phyloP scores from a whole-genome alignment of 768 basidiomycete species.

The Thelephora aurantiotincta region DNA sequence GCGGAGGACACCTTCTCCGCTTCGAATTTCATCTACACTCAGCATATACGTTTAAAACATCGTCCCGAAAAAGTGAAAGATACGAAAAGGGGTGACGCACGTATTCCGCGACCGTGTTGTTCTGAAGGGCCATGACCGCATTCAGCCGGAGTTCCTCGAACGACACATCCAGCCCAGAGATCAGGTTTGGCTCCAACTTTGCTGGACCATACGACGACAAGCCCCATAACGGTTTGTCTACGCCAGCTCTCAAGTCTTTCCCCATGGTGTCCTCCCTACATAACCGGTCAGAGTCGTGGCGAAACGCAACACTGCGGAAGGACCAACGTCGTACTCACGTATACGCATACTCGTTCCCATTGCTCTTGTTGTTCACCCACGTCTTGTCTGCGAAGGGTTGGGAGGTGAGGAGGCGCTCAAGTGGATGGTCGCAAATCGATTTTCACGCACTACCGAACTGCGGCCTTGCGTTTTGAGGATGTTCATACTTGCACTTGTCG shows the following conservation, averaged over 20 bases:
- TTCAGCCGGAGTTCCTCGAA: conserved; percentile 67
- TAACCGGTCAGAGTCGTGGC: background rate
- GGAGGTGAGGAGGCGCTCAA: conserved; percentile 1
- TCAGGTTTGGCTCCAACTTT: conserved; percentile 55
- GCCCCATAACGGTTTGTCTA: conserved; percentile 68
- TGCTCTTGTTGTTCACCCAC: conserved; percentile 7
- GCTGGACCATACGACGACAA: conserved; percentile 67
- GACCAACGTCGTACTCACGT: conserved; percentile 4
- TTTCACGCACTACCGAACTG: conserved; percentile 38
- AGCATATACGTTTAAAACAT: background rate
- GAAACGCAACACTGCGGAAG: conserved; percentile 2
- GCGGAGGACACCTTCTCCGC: conserved; percentile 37
- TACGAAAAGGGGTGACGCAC: conserved; percentile 27
- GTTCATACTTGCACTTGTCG: conserved; percentile 49
- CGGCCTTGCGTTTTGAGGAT: conserved; percentile 26
- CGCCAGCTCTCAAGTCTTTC: conserved; percentile 39
- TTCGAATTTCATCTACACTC: conserved; percentile 40
- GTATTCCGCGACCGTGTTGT: conserved; percentile 49
- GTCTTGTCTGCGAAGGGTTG: conserved; percentile 9
- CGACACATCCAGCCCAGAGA: conserved; percentile 56
- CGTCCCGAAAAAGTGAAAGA: background rate
- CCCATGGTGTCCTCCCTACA: conserved; percentile 45
- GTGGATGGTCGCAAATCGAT: conserved; percentile 7
- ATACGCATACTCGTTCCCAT: conserved; percentile 3
- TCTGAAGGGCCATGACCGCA: conserved; percentile 39